phyloP scores from a whole-genome alignment of 2,329 filamentous ascomycete genomes.

The Cordyceps tenuipes region DNA sequence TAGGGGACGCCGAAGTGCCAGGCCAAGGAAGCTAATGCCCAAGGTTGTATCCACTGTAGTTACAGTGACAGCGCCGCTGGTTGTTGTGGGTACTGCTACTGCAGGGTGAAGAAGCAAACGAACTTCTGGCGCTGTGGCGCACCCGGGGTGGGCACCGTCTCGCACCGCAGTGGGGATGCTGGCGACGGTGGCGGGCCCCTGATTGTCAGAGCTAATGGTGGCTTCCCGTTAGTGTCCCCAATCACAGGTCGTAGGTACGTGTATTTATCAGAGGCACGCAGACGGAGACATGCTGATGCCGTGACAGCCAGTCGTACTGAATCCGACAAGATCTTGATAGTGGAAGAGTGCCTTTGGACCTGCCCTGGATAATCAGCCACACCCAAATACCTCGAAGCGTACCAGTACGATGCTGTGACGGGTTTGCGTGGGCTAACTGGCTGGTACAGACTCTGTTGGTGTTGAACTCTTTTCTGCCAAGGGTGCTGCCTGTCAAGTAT shows the following conservation, averaged over 20 bases:
- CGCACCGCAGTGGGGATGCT: neutral
- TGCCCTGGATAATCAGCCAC: neutral
- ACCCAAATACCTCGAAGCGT: neutral
- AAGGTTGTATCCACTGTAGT: no score
- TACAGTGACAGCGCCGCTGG: no score
- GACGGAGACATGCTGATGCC: neutral
- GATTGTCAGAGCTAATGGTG: constrained; percentile 3
- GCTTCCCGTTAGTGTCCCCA: neutral
- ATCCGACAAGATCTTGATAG: neutral
- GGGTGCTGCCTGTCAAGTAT: neutral
- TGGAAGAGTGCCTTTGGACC: neutral
- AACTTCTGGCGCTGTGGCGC: neutral
- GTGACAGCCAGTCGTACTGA: neutral
- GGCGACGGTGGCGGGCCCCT: neutral
- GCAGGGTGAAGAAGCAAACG: no score
- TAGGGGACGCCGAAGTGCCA: no score
- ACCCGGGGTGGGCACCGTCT: neutral
- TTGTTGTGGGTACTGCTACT: no score
- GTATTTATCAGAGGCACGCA: neutral
- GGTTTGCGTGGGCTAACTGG: neutral
- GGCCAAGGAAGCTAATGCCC: no score
- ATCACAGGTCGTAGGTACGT: no score
- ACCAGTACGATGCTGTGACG: neutral
- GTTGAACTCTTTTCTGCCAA: neutral
- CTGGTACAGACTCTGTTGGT: no score